These are phyloP conservation scores for Macrotyloma uniflorum DNA, from an alignment of 306 rosid genomes.

Conservation along the genomic window DNA sequence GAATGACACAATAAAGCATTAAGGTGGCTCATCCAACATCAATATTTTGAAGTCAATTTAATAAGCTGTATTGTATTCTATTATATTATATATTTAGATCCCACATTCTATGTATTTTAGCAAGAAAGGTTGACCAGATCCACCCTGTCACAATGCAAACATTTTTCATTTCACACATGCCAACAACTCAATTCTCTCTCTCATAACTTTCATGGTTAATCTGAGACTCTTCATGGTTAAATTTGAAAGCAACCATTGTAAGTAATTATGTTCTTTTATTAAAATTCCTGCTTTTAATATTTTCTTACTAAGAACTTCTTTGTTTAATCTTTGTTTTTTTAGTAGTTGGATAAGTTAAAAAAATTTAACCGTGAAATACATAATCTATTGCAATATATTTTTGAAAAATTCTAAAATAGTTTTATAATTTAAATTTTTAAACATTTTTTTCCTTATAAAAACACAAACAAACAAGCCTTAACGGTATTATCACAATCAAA, in stretches of 20 bases:
- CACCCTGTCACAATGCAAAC: conserved; percentile 36
- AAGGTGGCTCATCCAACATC: conserved; percentile 42
- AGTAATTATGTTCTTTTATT: background rate
- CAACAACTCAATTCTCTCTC: background rate
- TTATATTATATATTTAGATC: background rate
- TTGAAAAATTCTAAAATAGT: too few relatives aligned
- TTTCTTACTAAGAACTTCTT: too few relatives aligned
- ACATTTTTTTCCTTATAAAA: too few relatives aligned
- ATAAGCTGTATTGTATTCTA: conserved; percentile 38
- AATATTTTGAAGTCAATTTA: conserved; percentile 41
- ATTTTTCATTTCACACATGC: conserved; percentile 18
- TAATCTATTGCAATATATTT: too few relatives aligned
- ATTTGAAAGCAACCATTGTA: background rate
- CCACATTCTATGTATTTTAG: conserved; percentile 35
- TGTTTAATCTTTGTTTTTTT: too few relatives aligned
- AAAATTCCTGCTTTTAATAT: background rate
- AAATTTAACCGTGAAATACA: too few relatives aligned
- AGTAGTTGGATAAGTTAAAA: too few relatives aligned
- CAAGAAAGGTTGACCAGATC: conserved; percentile 38
- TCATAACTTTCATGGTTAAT: background rate
- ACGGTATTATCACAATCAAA: too few relatives aligned
- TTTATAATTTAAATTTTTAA: too few relatives aligned
- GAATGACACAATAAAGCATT: conserved; percentile 2
- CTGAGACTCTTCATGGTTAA: background rate
- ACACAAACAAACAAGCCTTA: too few relatives aligned